Percentiles rank a stretch among this genome's conserved stretches.
Evolutionary conservation across 495 filamentous ascomycete species (phyloP).

Genomic region (Hypoxylon cercidicola): DNA sequence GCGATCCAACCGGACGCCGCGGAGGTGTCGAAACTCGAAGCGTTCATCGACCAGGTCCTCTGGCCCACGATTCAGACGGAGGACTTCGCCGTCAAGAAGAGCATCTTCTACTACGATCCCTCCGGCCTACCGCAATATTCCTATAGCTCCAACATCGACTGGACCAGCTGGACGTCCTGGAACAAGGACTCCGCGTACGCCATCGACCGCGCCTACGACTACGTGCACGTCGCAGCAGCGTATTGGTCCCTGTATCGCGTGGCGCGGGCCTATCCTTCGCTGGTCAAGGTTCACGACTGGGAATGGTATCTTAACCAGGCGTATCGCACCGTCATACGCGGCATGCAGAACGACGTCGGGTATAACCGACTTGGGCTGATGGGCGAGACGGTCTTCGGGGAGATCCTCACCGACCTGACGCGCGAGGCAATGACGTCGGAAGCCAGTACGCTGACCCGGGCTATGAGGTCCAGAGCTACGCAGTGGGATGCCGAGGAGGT

Average conservation of each 20-base stretch:
- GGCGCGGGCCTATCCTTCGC: constrained; percentile 52
- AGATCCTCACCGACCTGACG: constrained; percentile 57
- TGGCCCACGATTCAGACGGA: constrained; percentile 54
- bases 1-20: constrained; percentile 51
- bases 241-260: constrained; percentile 64
- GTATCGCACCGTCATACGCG: constrained; percentile 48
- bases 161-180: constrained; percentile 56
- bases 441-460: constrained; percentile 47
- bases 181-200: constrained; percentile 52
- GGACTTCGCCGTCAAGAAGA: constrained; percentile 58
- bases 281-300: constrained; percentile 51
- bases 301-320: constrained; percentile 62
- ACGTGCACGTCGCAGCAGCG: constrained; percentile 60
- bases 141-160: constrained; percentile 52
- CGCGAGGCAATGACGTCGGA: constrained; percentile 52
- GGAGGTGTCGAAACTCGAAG: constrained; percentile 59
- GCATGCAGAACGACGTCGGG: constrained; percentile 35
- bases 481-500: constrained; percentile 55
- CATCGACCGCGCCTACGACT: constrained; percentile 61
- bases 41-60: constrained; percentile 55
- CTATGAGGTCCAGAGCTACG: constrained; percentile 55
- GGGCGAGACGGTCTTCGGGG: constrained; percentile 63
- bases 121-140: constrained; percentile 47
- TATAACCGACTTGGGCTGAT: constrained; percentile 59
- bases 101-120: constrained; percentile 63